Conservation (phyloP, 2,329 filamentous ascomycete genomes). For the Nannizzia gypsea region DNA sequence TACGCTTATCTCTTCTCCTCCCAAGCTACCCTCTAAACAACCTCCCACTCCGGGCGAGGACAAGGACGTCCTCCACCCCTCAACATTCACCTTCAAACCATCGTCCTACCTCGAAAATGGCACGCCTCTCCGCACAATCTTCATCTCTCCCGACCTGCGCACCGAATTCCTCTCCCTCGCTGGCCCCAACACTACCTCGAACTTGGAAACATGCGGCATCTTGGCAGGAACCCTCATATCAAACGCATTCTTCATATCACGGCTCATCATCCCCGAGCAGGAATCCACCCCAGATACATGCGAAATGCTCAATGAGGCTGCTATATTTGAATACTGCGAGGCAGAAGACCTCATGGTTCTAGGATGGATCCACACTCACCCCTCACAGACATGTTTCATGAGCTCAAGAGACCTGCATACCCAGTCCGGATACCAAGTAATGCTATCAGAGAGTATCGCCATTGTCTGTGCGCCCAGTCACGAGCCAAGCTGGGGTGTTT, state of each 20-base stretch:
- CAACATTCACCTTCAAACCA: conserved; percentile 66
- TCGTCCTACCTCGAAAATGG: conserved; percentile 85
- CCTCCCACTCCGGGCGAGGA: neutral
- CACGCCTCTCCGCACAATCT: conserved; percentile 71
- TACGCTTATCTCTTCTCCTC: conserved; percentile 15
- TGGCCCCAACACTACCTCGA: conserved; percentile 60
- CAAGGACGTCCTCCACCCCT: conserved; percentile 28
- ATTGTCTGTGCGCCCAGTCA: conserved; percentile 89
- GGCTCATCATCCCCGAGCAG: conserved; percentile 83
- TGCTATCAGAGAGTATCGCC: conserved; percentile 91
- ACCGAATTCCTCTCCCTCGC: conserved; percentile 63
- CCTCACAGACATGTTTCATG: conserved; percentile 95
- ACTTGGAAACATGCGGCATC: conserved; percentile 91
- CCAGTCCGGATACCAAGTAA: conserved; percentile 85
- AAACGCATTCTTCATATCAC: conserved; percentile 84
- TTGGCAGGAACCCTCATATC: conserved; percentile 82
- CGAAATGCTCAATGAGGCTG: conserved; percentile 77
- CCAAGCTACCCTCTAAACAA: conserved; percentile 11
- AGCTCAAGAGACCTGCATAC: conserved; percentile 89
- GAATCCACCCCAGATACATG: conserved; percentile 84
- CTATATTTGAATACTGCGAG: conserved; percentile 81
- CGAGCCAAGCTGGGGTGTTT: conserved; percentile 67
- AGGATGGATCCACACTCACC: conserved; percentile 97
- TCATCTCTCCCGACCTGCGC: conserved; percentile 67
- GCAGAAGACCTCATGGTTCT: conserved; percentile 70